These are phyloP conservation scores for Cutaneotrichosporon sp. DNA, from an alignment of 1,284 basidiomycete species.

Conservation along the genomic window DNA sequence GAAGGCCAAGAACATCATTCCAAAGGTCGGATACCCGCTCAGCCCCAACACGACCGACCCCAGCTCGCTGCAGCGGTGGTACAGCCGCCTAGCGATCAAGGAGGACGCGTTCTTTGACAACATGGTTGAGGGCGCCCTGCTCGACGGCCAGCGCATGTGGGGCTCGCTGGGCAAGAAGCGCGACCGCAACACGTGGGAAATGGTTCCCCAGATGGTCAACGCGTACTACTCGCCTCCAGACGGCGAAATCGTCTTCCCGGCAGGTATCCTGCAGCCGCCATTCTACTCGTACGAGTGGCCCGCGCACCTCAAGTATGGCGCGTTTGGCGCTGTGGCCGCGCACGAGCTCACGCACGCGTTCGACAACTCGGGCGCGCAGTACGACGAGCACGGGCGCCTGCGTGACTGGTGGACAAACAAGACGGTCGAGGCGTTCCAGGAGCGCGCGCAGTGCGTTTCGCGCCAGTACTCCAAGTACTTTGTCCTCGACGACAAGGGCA, in stretches of 20 bases:
- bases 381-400: conserved; percentile 53
- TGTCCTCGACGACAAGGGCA: conserved; percentile 76
- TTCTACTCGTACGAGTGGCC: conserved; percentile 85
- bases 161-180: conserved; percentile 65
- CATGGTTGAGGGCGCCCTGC: conserved; percentile 39
- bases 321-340: conserved; percentile 81
- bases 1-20: conserved; percentile 56
- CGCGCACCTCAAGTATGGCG: conserved; percentile 80
- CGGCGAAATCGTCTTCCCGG: conserved; percentile 86
- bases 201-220: conserved; percentile 47
- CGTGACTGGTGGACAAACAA: conserved; percentile 71
- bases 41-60: conserved; percentile 76
- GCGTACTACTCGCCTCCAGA: conserved; percentile 45
- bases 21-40: conserved; percentile 62
- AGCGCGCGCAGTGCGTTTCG: conserved; percentile 78
- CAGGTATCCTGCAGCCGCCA: conserved; percentile 86
- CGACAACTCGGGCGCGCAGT: conserved; percentile 71
- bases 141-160: conserved; percentile 58
- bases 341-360: conserved; percentile 91
- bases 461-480: conserved; percentile 82
- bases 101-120: conserved; percentile 77
- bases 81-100: conserved; percentile 62
- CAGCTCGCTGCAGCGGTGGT: conserved; percentile 67
- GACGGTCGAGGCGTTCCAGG: conserved; percentile 76
- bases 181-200: conserved; percentile 72